phyloP scores from a whole-genome alignment of 1,284 basidiomycete genomes.

The Porogramme epimiltina region DNA sequence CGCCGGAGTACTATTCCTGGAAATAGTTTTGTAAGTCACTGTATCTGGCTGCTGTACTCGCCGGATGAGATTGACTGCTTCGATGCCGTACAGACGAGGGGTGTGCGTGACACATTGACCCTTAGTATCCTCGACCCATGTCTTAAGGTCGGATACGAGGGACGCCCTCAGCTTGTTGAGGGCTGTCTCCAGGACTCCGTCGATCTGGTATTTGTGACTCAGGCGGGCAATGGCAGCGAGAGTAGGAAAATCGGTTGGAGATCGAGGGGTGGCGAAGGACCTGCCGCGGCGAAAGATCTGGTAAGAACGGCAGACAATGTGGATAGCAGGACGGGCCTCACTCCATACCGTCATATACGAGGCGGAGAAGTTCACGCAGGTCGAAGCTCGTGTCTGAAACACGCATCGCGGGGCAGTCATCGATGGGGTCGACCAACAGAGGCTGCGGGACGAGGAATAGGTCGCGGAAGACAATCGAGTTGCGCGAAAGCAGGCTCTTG shows the following conservation, averaged over 20 bases:
- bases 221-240: slow-evolving; percentile 1
- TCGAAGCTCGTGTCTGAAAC: slow-evolving; percentile 4
- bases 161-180: not conserved
- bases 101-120: not conserved
- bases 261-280: too few relatives aligned
- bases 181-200: not conserved
- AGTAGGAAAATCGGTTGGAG: not conserved
- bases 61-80: slow-evolving; percentile 1
- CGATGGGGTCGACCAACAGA: not conserved
- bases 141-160: not conserved
- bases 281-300: too few relatives aligned
- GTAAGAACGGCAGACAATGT: too few relatives aligned
- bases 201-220: slow-evolving; percentile 10
- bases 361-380: slow-evolving; percentile 2
- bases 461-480: slow-evolving; percentile 6
- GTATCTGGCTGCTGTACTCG: not conserved
- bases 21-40: too few relatives aligned
- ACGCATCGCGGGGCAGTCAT: slow-evolving; percentile 4
- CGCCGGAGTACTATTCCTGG: too few relatives aligned
- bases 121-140: too few relatives aligned
- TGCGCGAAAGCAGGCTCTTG: slow-evolving; percentile 1
- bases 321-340: not conserved
- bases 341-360: not conserved
- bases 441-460: slow-evolving; percentile 5
- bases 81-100: not conserved